Evolutionary conservation across 1,139 yeast genomes (phyloP).

Genomic region (Yamadazyma diospyri): DNA sequence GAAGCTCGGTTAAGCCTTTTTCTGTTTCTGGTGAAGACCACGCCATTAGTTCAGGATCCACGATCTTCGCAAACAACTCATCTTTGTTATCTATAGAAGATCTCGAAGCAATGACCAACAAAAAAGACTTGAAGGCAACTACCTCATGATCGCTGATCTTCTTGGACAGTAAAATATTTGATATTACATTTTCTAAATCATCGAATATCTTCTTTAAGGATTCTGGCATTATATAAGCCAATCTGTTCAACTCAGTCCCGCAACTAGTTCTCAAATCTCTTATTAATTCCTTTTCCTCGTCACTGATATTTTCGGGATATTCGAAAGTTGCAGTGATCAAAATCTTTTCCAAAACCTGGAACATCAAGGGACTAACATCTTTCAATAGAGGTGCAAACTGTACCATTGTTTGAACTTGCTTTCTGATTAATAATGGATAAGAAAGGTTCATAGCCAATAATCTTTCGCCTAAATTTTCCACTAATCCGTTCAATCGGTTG

Average conservation of each 20-base stretch:
- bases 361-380: constrained; percentile 69
- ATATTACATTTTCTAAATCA: constrained; percentile 79
- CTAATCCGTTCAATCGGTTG: constrained; percentile 54
- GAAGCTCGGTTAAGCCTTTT: constrained; percentile 82
- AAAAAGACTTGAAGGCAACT: constrained; percentile 88
- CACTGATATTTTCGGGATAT: constrained; percentile 63
- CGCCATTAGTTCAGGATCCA: constrained; percentile 86
- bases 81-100: constrained; percentile 68
- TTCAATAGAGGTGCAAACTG: constrained; percentile 92
- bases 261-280: constrained; percentile 88
- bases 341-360: constrained; percentile 81
- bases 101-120: constrained; percentile 87
- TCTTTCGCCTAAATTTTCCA: constrained; percentile 75
- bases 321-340: constrained; percentile 85
- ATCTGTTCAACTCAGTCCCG: constrained; percentile 89
- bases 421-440: constrained; percentile 78
- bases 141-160: constrained; percentile 87
- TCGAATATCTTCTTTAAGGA: constrained; percentile 74
- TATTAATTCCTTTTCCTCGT: constrained; percentile 75
- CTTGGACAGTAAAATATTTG: constrained; percentile 61
- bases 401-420: constrained; percentile 89
- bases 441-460: constrained; percentile 70
- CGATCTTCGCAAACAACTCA: constrained; percentile 77
- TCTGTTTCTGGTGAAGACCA: constrained; percentile 94
- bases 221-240: constrained; percentile 94